Evolutionary conservation across 2,329 filamentous ascomycete genomes (phyloP), one percentile per base, ranked within the genome.

Genomic region (Monilinia aucupariae): DNA sequence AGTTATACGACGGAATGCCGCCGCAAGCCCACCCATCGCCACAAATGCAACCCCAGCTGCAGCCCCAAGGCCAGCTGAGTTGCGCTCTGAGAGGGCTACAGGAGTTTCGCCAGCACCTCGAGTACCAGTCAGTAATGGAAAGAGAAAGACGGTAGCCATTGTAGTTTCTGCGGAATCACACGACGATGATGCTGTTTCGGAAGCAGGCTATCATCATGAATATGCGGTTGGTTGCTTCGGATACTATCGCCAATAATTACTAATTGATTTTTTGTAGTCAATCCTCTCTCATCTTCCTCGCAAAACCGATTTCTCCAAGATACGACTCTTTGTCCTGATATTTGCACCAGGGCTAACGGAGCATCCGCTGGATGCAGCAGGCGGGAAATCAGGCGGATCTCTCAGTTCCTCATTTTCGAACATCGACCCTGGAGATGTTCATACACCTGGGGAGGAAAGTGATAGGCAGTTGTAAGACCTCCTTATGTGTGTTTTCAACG

Each of bases 251-350:
- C 22, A 6, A 30, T 20, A 62, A 30, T n/a, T 58, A 27, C 32
- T 62, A 64, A 56, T 20, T 64, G 48, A 63, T 72, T n/a, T 72
- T 15, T 9, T 27, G 15, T 65, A 92, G 89, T 91, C 89, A 34
- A 90, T 97, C 68, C 82, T 97, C 63, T 96, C 92, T 50, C 89
- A 96, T 74, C 89, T 97, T 56, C 91, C 92, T 45, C 84, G 87
- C 66, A 84, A 89, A 64, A 86, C 88, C 68, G 86, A 96, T 74
- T 84, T 88, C 66, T 84, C 85, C 53, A 85, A 81, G 66, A 85
- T 88, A 68, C 90, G 90, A 73, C 81, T 97, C 30, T 96, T 96
- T 71, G 83, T 97, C 64, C 81, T 97, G 68, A 93, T 97, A 72
- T 96, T 96, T 76, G 86, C 91, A 3, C 93, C 93, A 0, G 82